Evolutionary conservation across 495 filamentous ascomycete genomes (phyloP).

Genomic region (Trichoderma orchidacearum): DNA sequence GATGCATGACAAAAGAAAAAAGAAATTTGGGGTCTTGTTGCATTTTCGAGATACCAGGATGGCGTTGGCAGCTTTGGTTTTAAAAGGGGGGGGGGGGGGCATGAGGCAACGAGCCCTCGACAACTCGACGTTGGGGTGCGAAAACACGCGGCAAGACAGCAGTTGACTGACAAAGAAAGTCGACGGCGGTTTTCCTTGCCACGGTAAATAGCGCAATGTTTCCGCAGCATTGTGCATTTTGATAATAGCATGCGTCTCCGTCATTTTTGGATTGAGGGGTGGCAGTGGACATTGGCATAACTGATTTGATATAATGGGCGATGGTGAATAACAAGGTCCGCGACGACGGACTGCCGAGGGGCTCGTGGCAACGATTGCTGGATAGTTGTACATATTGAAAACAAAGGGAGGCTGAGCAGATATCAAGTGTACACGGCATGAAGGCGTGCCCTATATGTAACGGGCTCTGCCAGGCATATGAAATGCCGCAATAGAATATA

Average conservation of each 20-base stretch:
- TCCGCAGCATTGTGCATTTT: neutral
- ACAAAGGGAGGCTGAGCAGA: neutral
- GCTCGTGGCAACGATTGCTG: neutral
- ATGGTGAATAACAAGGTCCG: too few species aligned
- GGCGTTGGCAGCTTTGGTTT: conserved; percentile 13
- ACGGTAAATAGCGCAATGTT: neutral
- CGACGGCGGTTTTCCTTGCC: neutral
- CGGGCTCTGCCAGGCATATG: neutral
- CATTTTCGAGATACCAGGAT: conserved; percentile 26
- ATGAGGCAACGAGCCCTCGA: neutral
- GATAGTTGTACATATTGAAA: neutral
- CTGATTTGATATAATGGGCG: neutral
- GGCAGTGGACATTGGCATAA: neutral
- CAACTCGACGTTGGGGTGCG: neutral
- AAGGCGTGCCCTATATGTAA: neutral
- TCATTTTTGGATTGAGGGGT: neutral
- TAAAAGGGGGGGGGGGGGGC: neutral
- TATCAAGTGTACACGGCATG: neutral
- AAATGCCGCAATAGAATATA: neutral
- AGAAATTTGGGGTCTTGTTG: conserved; percentile 4
- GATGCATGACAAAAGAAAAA: neutral
- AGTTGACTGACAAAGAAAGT: neutral
- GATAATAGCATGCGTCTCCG: neutral
- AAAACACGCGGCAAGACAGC: neutral
- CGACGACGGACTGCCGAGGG: neutral